Base-by-base conservation (phyloP, 2,329 filamentous ascomycete genomes). In the Alternaria sp. region DNA sequence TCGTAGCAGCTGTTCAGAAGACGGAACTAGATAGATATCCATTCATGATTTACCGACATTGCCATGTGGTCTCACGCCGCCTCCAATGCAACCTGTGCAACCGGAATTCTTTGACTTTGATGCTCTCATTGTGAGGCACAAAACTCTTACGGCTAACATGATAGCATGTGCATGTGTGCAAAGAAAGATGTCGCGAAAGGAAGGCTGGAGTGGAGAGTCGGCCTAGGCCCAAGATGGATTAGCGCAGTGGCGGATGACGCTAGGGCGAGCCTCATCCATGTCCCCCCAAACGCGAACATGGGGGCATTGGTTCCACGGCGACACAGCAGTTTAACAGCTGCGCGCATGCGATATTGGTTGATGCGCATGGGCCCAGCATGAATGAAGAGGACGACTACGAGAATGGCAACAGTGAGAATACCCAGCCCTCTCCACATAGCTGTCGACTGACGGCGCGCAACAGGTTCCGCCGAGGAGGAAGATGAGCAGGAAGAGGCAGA, bases 311-410 rank as follows among this genome's bases (percentile, higher is more conserved):
- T n/a, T 25, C 36, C 45, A 38, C 49, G 54, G 59, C 59, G 59
- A 60, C 54, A 45, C 36, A 14, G 44, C 54, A 34, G 22, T 34
- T 9, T 27, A 44, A 20, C n/a, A 36, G 41, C 27, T 48, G 54
- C 49, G 28, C 22, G 28, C 38, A n/a, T 49, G 54, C 28, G 30
- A 57, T 10, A 12, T 18, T 11, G 36, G 48, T 43, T 5, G 28
- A 32, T 32, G n/a, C 48, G 44, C 27, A 58, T 61, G 59, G 59
- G 49, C 20, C 20, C 54, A 61, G 43, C 34, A 79, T 79, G 76
- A 79, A 81, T 61, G 83, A 82, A 65, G 81, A 83, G 65, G 82
- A 84, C 62, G 82, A 84, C 60, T 81, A 79, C 46, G 78, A 80
- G 8, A 78, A 80, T 70, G 77, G 76, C 64, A 72, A 69, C 59